phyloP scores from a whole-genome alignment of 192 early-diverging fungal species.

The Kickxella alabastrina region DNA sequence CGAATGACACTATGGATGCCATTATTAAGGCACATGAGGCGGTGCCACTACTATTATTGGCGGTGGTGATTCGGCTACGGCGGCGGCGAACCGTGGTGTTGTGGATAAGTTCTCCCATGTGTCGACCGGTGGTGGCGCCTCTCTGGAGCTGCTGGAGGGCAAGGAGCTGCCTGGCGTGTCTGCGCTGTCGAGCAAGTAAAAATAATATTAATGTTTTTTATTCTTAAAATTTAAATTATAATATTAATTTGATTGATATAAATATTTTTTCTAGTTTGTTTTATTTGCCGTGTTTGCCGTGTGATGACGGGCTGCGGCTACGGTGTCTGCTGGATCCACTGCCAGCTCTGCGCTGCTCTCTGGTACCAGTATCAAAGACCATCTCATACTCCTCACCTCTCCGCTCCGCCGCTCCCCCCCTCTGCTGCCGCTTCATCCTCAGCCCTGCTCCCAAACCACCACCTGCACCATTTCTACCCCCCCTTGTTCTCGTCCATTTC shows the following conservation, averaged over 20 bases:
- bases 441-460: constrained; percentile 8
- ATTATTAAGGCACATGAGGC: constrained; percentile 73
- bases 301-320: constrained; percentile 5
- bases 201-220: background rate
- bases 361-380: constrained; percentile 25
- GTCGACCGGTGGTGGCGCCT: constrained; percentile 94
- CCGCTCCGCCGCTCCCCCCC: background rate
- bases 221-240: too few relatives aligned
- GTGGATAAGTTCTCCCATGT: constrained; percentile 91
- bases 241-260: background rate
- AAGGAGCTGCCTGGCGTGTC: constrained; percentile 79
- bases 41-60: constrained; percentile 92
- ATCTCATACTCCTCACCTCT: constrained; percentile 13
- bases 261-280: background rate
- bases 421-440: background rate
- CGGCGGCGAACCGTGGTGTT: constrained; percentile 80
- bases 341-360: background rate
- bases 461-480: background rate
- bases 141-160: constrained; percentile 93
- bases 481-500: constrained; percentile 59
- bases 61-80: constrained; percentile 97
- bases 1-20: constrained; percentile 80
- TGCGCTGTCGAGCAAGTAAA: constrained; percentile 62
- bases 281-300: background rate
- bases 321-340: constrained; percentile 8